Conservation (phyloP, 2,329 filamentous ascomycete genomes). For the Aschersonia sp. region DNA sequence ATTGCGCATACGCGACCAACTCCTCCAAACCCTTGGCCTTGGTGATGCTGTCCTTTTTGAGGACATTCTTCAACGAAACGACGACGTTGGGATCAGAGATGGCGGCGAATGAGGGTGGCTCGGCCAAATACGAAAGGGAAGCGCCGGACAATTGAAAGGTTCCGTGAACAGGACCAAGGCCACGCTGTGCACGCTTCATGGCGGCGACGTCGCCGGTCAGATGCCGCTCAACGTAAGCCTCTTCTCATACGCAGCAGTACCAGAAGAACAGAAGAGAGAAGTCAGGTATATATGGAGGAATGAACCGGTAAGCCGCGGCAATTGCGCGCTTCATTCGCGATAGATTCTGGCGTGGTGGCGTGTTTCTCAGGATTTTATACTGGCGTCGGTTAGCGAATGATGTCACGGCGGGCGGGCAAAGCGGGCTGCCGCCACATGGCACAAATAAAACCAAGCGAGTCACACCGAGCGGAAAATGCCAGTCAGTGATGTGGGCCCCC, state of each 20-base stretch:
- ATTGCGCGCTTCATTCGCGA: no score
- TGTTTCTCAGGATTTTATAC: neutral
- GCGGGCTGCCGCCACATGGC: neutral
- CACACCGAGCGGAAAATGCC: neutral
- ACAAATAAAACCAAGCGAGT: neutral
- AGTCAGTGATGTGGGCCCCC: no score
- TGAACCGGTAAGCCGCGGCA: no score
- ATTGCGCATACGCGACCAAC: conserved; percentile 48
- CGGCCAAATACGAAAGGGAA: conserved; percentile 70
- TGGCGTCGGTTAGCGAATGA: neutral
- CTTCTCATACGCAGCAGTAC: no score
- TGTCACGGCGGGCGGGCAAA: neutral
- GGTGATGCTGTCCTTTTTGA: conserved; percentile 87
- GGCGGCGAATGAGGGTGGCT: conserved; percentile 65
- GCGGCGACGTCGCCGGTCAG: neutral
- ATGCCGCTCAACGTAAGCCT: neutral
- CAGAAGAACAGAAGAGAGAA: no score
- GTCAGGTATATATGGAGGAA: no score
- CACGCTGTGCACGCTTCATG: conserved; percentile 5
- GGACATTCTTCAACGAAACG: conserved; percentile 82
- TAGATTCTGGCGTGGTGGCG: no score
- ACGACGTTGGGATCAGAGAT: conserved; percentile 71
- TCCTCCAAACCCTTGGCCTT: conserved; percentile 87
- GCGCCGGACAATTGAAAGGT: conserved; percentile 18
- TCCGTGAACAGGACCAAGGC: conserved; percentile 5